Conservation (phyloP, 2,329 filamentous ascomycete species). For the Diaporthe sp. region DNA sequence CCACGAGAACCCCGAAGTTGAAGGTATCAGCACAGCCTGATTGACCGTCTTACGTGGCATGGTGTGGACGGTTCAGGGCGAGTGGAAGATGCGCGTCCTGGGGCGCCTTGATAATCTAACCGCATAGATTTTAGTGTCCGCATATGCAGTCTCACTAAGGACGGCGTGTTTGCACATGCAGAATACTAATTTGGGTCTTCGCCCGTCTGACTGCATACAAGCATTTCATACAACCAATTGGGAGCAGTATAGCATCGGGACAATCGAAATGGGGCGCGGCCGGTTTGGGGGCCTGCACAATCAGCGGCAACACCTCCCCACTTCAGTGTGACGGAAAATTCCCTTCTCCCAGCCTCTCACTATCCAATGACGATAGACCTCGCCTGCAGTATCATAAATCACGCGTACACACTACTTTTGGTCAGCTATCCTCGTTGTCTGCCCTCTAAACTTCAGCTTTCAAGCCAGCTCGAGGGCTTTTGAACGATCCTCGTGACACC, state of each 20-base stretch:
- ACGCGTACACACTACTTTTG: no score
- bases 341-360: background rate
- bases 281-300: background rate
- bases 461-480: no score
- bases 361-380: no score
- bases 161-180: background rate
- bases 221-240: background rate
- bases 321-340: background rate
- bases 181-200: background rate
- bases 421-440: no score
- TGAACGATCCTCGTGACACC: no score
- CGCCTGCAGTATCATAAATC: no score
- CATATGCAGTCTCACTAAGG: background rate
- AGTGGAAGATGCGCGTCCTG: background rate
- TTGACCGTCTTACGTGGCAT: background rate
- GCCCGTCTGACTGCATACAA: background rate
- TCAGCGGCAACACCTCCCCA: background rate
- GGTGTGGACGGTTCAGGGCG: no score
- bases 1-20: no score
- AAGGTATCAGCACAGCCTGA: background rate
- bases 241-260: background rate
- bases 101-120: background rate
- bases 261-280: background rate
- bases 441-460: no score
- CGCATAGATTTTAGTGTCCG: background rate